phyloP scores from a whole-genome alignment of 2,329 filamentous ascomycete genomes.

The Penicillium sp. region DNA sequence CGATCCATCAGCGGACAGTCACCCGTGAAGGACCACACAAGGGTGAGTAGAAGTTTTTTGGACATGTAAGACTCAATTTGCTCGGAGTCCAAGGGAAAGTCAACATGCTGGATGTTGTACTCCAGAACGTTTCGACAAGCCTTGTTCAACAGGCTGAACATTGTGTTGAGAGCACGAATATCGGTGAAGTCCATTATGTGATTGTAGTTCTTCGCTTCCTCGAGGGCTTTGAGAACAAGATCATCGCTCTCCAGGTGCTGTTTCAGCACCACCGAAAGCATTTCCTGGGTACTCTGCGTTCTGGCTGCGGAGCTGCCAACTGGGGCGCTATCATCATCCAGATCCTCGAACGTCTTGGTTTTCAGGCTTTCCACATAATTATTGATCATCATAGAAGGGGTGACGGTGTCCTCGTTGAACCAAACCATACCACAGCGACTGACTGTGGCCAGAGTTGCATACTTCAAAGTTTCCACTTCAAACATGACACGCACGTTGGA shows the following conservation, averaged over 20 bases:
- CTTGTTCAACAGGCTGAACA: conserved; percentile 96
- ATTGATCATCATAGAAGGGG: conserved; percentile 81
- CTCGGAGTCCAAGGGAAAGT: conserved; percentile 86
- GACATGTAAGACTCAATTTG: conserved; percentile 84
- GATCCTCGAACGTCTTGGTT: conserved; percentile 80
- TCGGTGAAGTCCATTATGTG: conserved; percentile 99
- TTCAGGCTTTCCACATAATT: conserved; percentile 84
- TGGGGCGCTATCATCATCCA: conserved; percentile 83
- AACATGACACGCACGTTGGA: conserved; percentile 99
- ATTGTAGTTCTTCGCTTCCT: conserved; percentile 68
- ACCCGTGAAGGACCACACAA: conserved; percentile 93
- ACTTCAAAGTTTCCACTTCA: conserved; percentile 95
- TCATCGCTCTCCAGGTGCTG: conserved; percentile 70
- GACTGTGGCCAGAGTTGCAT: conserved; percentile 96
- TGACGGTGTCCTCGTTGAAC: conserved; percentile 98
- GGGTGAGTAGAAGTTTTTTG: conserved; percentile 86
- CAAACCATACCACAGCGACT: conserved; percentile 99
- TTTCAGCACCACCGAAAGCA: conserved; percentile 73
- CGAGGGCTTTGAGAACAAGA: conserved; percentile 72
- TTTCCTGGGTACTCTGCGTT: conserved; percentile 68
- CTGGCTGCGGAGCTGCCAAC: conserved; percentile 71
- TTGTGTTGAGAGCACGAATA: conserved; percentile 79
- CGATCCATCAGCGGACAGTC: conserved; percentile 86
- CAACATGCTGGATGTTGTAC: conserved; percentile 89
- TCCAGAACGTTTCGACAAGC: conserved; percentile 85